phyloP scores from a whole-genome alignment of 2,329 filamentous ascomycete species.

The Mycogone perniciosa region DNA sequence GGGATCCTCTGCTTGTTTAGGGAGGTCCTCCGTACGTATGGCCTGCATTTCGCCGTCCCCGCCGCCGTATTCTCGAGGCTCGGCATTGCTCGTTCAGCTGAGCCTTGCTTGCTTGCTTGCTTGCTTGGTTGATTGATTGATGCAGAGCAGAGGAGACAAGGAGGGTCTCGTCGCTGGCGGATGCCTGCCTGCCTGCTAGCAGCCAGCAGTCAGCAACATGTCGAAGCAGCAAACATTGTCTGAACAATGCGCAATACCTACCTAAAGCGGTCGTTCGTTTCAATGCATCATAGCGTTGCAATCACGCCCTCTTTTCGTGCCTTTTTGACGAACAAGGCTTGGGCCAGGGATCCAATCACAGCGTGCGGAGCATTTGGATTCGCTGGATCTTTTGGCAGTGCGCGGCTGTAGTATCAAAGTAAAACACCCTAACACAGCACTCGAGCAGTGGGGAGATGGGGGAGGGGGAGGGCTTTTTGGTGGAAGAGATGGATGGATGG shows the following conservation, averaged over 20 bases:
- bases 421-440: constrained; percentile 10
- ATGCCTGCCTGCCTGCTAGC: too few relatives aligned
- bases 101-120: too few relatives aligned
- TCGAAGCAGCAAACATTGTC: background rate
- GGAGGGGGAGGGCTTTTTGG: constrained; percentile 2
- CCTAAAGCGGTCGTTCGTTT: background rate
- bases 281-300: background rate
- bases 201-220: background rate
- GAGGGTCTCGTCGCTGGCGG: too few relatives aligned
- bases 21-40: too few relatives aligned
- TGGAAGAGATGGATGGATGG: constrained; percentile 2
- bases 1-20: background rate
- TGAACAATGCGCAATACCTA: background rate
- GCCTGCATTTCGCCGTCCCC: background rate
- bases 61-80: background rate
- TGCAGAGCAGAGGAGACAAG: too few relatives aligned
- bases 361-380: background rate
- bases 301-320: background rate
- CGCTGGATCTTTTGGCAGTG: background rate
- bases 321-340: background rate
- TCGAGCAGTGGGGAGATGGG: background rate
- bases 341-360: background rate
- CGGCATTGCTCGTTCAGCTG: too few relatives aligned
- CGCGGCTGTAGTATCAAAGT: constrained; percentile 7
- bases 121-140: too few relatives aligned